Base-by-base conservation (phyloP, 495 filamentous ascomycete genomes). In the Tuber calosporum region DNA sequence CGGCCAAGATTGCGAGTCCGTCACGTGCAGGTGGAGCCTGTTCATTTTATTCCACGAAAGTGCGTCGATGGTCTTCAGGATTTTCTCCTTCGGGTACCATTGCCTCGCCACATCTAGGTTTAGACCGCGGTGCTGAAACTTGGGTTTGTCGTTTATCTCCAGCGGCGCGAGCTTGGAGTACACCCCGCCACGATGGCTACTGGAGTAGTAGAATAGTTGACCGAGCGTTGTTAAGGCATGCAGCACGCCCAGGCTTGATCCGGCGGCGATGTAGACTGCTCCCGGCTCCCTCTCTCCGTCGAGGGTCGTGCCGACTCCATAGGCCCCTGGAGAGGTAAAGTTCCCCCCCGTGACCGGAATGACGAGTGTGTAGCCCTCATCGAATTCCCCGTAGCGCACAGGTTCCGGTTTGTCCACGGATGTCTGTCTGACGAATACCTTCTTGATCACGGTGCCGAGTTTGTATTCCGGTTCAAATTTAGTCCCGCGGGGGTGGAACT, bases 1-100 rank as follows among this genome's bases (percentile, higher is more conserved):
- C 4, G 92, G 92, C 92, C 92, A 95, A 11, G 90, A 91, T 80
- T 95, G 92, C 36, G 90, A 88, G 80, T 95, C 92, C 0, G 92
- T 93, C 66, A 89, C 86, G 82, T 95, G 92, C 37, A 93, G 81
- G 82, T 94, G 92, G 62, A 93, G 84, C 9, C 87, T 84, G 82
- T 94, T 94, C 83, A 95, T 86, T 84, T 95, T 94, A 84, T 89
- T 92, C 86, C 85, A 90, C 15, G 88, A 81, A 71, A 92, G 78
- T 39, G 89, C 89, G 75, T 94, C 91, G 76, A 95, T 90, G 45
- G 86, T 90, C 69, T 88, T 86, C 72, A 88, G 82, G 74, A 95
- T 88, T 79, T 90, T 86, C 0, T 84, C 75, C 30, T 90, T 83
- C 9, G 87, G 84, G 80, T 89, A 89, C 81, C 84, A 93, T 78